phyloP scores from a whole-genome alignment of 371 early-diverging fungal species.

The Rhizopus microsporus region DNA sequence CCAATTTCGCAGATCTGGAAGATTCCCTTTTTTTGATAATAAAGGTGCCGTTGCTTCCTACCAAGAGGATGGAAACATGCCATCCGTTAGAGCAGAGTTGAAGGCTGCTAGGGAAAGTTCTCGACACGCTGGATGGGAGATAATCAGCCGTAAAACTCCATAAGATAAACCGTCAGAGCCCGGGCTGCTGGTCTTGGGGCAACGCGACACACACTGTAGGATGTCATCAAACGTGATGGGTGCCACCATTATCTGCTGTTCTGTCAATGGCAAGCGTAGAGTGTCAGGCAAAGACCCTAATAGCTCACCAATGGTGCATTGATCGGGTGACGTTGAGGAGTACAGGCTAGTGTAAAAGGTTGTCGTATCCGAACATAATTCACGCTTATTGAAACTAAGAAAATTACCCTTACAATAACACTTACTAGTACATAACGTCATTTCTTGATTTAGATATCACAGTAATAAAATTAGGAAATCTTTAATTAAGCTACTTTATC shows the following conservation, averaged over 20 bases:
- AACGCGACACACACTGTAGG: conserved; percentile 1
- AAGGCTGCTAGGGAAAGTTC: background rate
- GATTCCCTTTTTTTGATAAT: conserved; percentile 26
- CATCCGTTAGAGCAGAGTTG: conserved; percentile 5
- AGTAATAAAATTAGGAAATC: too few relatives aligned
- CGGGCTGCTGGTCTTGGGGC: conserved; percentile 17
- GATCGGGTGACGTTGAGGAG: conserved; percentile 4
- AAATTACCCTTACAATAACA: too few relatives aligned
- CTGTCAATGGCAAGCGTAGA: background rate
- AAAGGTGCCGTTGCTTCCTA: conserved; percentile 16
- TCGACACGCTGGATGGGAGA: background rate
- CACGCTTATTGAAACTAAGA: too few relatives aligned
- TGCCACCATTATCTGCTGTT: too few relatives aligned
- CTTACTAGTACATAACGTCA: too few relatives aligned
- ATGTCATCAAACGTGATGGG: background rate
- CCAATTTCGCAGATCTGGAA: conserved; percentile 20
- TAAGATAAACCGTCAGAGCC: conserved; percentile 32
- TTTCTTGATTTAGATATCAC: too few relatives aligned
- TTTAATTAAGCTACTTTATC: too few relatives aligned
- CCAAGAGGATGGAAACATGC: conserved; percentile 22
- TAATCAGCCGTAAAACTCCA: conserved; percentile 12
- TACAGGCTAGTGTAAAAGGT: conserved; percentile 13
- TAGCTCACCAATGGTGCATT: background rate
- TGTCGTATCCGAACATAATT: too few relatives aligned
- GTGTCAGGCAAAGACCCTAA: background rate